phyloP scores from a whole-genome alignment of 805 yeast species.

The Schizosaccharomyces cryophilus region DNA sequence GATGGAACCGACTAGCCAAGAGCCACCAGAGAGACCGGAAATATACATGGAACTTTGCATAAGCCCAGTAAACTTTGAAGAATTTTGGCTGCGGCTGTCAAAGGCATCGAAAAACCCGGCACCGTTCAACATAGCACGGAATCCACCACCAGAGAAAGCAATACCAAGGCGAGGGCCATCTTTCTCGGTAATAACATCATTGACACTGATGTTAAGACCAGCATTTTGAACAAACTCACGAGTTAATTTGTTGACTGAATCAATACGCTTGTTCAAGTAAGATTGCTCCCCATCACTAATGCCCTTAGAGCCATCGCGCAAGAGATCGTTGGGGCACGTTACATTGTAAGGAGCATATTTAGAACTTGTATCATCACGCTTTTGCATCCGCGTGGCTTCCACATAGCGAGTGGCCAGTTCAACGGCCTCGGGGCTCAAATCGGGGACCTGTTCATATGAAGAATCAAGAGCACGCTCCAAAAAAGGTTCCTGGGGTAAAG shows the following conservation, averaged over 20 bases:
- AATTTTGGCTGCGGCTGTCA: conserved; percentile 15
- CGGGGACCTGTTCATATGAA: too few relatives aligned
- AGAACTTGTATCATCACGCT: neutral
- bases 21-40: conserved; percentile 48
- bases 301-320: neutral
- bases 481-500: too few relatives aligned
- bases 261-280: neutral
- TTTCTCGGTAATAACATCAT: neutral
- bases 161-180: conserved; percentile 12
- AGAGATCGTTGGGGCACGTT: neutral
- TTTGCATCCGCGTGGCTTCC: neutral
- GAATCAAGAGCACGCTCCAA: too few relatives aligned
- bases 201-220: neutral
- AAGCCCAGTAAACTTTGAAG: conserved; percentile 22
- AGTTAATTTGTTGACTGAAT: neutral
- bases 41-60: conserved; percentile 31
- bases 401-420: neutral
- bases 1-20: conserved; percentile 38
- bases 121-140: conserved; percentile 34
- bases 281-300: neutral
- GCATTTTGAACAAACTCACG: neutral
- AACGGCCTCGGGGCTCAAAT: neutral
- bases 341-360: conserved; percentile 1
- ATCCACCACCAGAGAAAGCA: conserved; percentile 76
- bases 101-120: conserved; percentile 31